These are phyloP conservation scores for Gracilaria vermiculophylla DNA, from an alignment of 23 red algal genomes.

Conservation along the genomic window DNA sequence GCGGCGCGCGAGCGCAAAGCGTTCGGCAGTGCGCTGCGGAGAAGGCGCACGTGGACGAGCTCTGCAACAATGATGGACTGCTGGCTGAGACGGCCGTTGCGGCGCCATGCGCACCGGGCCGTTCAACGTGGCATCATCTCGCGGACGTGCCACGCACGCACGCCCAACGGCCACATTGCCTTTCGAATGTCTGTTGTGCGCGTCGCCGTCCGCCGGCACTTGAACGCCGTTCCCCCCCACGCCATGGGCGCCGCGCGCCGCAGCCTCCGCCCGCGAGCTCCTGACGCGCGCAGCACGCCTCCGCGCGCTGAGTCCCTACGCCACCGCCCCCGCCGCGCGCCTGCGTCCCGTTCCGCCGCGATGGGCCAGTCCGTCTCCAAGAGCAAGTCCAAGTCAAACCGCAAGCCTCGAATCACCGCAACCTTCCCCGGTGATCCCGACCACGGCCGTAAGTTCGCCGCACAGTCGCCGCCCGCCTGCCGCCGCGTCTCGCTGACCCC, in stretches of 20 bases:
- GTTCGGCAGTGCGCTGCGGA: too few relatives aligned
- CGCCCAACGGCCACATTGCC: constrained; percentile 12
- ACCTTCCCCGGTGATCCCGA: constrained; percentile 69
- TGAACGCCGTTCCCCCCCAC: too few relatives aligned
- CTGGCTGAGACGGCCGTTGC: not conserved
- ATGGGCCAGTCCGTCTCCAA: constrained; percentile 52
- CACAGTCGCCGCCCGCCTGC: not conserved
- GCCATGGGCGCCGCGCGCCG: too few relatives aligned
- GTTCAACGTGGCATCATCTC: not conserved
- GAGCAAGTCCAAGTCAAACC: constrained; percentile 24
- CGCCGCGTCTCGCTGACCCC: not conserved
- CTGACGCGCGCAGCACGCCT: too few relatives aligned
- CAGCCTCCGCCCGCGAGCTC: too few relatives aligned
- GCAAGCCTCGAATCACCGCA: constrained; percentile 36
- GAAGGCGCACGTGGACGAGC: not conserved
- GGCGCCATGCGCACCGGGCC: too few relatives aligned
- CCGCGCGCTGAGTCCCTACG: not conserved
- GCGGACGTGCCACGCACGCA: not conserved
- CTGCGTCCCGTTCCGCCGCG: not conserved
- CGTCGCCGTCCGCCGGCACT: too few relatives aligned
- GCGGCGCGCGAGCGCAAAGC: too few relatives aligned
- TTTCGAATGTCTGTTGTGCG: not conserved
- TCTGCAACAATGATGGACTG: not conserved
- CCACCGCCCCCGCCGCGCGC: not conserved
- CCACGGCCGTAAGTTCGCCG: constrained; percentile 53